Percentiles rank a stretch among this genome's conserved stretches.
Conservation (phyloP, 2,329 filamentous ascomycete genomes). For the Neocucurbitaria cava region DNA sequence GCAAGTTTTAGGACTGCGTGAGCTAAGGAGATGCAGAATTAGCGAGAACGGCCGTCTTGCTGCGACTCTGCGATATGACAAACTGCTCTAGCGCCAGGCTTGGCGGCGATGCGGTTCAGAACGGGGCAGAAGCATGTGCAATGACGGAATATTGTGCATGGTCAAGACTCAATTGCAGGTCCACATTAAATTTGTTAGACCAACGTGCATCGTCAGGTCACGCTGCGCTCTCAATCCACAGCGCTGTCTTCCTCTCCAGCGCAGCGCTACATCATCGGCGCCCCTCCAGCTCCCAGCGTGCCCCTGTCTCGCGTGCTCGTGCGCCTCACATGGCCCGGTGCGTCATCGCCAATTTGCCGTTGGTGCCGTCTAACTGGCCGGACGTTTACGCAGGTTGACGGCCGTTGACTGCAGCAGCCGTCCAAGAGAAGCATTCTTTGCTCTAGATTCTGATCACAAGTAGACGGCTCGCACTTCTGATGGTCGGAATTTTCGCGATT, state of each 20-base stretch:
- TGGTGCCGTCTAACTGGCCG: background rate
- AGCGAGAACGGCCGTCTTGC: constrained; percentile 26
- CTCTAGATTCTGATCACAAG: background rate
- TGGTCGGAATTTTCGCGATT: constrained; percentile 6
- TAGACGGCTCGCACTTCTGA: background rate
- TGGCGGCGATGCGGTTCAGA: constrained; percentile 14
- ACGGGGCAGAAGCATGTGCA: constrained; percentile 15
- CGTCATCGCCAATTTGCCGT: background rate
- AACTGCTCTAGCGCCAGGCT: constrained; percentile 21
- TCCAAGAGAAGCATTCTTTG: background rate
- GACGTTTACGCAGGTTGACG: background rate
- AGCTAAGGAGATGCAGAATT: constrained; percentile 14
- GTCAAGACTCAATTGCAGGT: constrained; percentile 28
- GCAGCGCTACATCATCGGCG: constrained; percentile 8
- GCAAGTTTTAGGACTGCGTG: constrained; percentile 14
- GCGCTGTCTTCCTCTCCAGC: background rate
- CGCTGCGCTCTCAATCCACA: constrained; percentile 16
- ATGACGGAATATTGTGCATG: constrained; percentile 26
- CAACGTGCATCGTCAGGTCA: constrained; percentile 17
- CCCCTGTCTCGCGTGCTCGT: constrained; percentile 14
- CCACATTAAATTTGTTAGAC: constrained; percentile 7
- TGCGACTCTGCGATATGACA: constrained; percentile 16
- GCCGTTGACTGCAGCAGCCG: background rate
- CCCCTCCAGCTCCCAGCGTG: constrained; percentile 26
- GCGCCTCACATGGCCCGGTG: constrained; percentile 13